phyloP scores from a whole-genome alignment of 1,284 basidiomycete genomes.

The Sparassis latifolia region DNA sequence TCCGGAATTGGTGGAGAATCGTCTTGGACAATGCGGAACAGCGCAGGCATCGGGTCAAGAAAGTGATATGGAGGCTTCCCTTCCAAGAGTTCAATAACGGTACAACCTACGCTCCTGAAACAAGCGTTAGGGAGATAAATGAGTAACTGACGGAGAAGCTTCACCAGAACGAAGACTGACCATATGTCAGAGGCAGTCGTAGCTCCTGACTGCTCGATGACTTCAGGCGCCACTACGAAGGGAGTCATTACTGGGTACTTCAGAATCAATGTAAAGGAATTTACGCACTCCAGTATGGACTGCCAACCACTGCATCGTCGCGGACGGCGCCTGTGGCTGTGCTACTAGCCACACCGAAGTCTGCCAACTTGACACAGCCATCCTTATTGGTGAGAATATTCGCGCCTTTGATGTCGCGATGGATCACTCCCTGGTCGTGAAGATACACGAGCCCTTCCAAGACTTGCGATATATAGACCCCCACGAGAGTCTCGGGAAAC shows the following conservation, averaged over 20 bases:
- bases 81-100: slow-evolving; percentile 93
- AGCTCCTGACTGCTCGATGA: slow-evolving; percentile 95
- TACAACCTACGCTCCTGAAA: slow-evolving; percentile 85
- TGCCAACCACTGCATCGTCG: slow-evolving; percentile 90
- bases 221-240: slow-evolving; percentile 85
- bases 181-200: slow-evolving; percentile 97
- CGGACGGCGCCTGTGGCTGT: slow-evolving; percentile 65
- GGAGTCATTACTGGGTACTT: slow-evolving; percentile 1
- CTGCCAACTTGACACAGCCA: slow-evolving; percentile 92
- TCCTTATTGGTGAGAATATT: slow-evolving; percentile 98
- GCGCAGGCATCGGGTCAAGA: slow-evolving; percentile 95
- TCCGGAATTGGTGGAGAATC: slow-evolving; percentile 95
- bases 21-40: slow-evolving; percentile 97
- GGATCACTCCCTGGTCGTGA: slow-evolving; percentile 96
- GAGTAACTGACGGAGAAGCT: slow-evolving; percentile 5
- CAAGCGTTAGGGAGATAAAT: slow-evolving; percentile 5
- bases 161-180: slow-evolving; percentile 33
- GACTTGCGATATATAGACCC: slow-evolving; percentile 93
- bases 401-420: slow-evolving; percentile 98
- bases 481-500: slow-evolving; percentile 94
- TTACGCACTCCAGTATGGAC: slow-evolving; percentile 91
- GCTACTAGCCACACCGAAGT: slow-evolving; percentile 86
- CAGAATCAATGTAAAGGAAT: not conserved
- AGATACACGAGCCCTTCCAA: slow-evolving; percentile 91
- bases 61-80: slow-evolving; percentile 95